Evolutionary conservation across 768 basidiomycete genomes (phyloP).

Genomic region (Termitomyces sp.): DNA sequence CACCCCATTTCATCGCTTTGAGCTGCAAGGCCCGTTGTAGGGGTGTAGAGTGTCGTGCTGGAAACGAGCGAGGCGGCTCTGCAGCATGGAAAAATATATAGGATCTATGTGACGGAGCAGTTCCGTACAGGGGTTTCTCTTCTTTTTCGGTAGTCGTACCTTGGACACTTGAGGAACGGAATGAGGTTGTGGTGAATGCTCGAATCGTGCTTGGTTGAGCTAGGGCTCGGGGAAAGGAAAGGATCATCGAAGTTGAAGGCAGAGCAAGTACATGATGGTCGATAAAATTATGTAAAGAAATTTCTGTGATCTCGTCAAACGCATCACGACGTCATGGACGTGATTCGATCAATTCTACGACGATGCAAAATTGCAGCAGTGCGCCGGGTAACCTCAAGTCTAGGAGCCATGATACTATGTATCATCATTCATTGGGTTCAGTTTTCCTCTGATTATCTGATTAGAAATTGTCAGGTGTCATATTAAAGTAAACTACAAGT

Average conservation of each 20-base stretch:
- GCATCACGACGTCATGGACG: background rate
- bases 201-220: background rate
- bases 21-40: constrained; percentile 47
- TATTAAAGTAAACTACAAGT: too few species aligned
- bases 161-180: background rate
- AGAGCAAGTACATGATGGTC: background rate
- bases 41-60: constrained; percentile 40
- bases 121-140: constrained; percentile 34
- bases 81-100: constrained; percentile 54
- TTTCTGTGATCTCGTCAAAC: background rate
- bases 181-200: background rate
- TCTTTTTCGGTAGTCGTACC: background rate
- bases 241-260: background rate
- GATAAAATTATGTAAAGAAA: background rate
- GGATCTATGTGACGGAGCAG: constrained; percentile 44
- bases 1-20: constrained; percentile 41
- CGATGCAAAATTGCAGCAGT: too few species aligned
- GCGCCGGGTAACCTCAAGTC: too few species aligned
- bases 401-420: too few species aligned
- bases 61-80: constrained; percentile 43
- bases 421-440: background rate
- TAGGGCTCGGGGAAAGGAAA: background rate
- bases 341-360: too few species aligned
- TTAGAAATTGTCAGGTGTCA: background rate
- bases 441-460: background rate